These are phyloP conservation scores for Clavispora fructus DNA, from an alignment of 805 yeast genomes.

Conservation along the genomic window DNA sequence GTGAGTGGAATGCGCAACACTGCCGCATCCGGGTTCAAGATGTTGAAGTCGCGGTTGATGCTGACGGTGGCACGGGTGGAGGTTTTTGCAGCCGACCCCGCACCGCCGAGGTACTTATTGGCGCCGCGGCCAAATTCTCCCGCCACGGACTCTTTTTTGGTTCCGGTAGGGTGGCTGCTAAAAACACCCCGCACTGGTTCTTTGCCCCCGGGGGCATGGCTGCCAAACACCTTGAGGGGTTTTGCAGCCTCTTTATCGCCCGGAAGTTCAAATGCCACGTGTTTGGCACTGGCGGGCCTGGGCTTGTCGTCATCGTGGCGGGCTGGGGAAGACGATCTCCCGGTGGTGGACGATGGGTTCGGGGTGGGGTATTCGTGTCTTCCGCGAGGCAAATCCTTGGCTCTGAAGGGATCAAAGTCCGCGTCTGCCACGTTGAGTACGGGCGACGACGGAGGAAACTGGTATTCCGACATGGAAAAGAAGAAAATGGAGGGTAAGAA, in stretches of 20 bases:
- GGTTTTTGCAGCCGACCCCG: background rate
- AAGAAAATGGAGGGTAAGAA: slow-evolving; percentile 1
- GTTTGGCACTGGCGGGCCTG: background rate
- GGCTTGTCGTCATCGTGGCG: slow-evolving; percentile 9
- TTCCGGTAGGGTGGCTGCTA: background rate
- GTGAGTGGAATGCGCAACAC: slow-evolving; percentile 39
- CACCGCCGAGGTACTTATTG: background rate
- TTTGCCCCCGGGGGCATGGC: background rate
- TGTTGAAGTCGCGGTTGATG: slow-evolving; percentile 30
- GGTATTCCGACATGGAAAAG: slow-evolving; percentile 19
- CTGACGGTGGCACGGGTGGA: slow-evolving; percentile 9
- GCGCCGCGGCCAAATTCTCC: background rate
- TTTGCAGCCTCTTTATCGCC: background rate
- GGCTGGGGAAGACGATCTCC: slow-evolving; percentile 39
- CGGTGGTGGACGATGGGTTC: slow-evolving; percentile 52
- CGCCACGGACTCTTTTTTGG: background rate
- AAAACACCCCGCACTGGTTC: background rate
- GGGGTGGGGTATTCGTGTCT: slow-evolving; percentile 59
- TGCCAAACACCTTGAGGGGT: background rate
- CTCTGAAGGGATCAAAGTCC: slow-evolving; percentile 10
- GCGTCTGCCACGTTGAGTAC: slow-evolving; percentile 25
- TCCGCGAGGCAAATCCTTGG: slow-evolving; percentile 10
- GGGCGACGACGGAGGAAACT: slow-evolving; percentile 54
- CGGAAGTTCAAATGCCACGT: background rate
- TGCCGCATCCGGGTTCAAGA: slow-evolving; percentile 27